phyloP scores from a whole-genome alignment of 805 yeast species.

The Myxozyma sirexii region DNA sequence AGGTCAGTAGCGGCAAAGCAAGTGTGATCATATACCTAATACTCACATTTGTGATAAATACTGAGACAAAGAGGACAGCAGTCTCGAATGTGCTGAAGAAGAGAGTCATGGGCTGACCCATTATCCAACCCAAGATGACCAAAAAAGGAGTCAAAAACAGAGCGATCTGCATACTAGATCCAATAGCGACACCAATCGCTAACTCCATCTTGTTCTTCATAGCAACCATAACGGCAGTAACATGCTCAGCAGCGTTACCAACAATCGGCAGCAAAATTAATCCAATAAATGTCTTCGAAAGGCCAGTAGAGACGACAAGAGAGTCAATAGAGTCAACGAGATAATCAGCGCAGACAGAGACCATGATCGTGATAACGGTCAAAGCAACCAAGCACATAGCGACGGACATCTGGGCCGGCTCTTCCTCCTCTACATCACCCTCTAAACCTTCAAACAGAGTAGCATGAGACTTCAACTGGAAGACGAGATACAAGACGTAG shows the following conservation, averaged over 20 bases:
- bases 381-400: slow-evolving; percentile 51
- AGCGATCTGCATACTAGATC: slow-evolving; percentile 93
- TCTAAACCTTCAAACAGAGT: slow-evolving; percentile 38
- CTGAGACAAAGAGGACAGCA: slow-evolving; percentile 85
- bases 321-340: slow-evolving; percentile 92
- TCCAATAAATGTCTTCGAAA: slow-evolving; percentile 94
- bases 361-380: slow-evolving; percentile 68
- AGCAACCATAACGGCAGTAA: slow-evolving; percentile 93
- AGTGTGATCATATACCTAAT: not conserved
- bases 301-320: slow-evolving; percentile 78
- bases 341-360: slow-evolving; percentile 89
- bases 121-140: slow-evolving; percentile 91
- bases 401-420: slow-evolving; percentile 49
- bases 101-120: slow-evolving; percentile 89
- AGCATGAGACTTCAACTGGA: slow-evolving; percentile 85
- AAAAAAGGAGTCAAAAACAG: slow-evolving; percentile 93
- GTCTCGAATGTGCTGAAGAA: slow-evolving; percentile 93
- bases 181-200: slow-evolving; percentile 95
- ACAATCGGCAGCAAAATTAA: slow-evolving; percentile 92
- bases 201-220: slow-evolving; percentile 96
- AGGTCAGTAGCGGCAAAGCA: not conserved
- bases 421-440: slow-evolving; percentile 39
- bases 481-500: slow-evolving; percentile 75
- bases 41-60: slow-evolving; percentile 69
- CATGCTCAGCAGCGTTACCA: slow-evolving; percentile 99